These are phyloP conservation scores for Colletotrichum chlorophyti DNA, from an alignment of 2,329 filamentous ascomycete species.

Conservation along the genomic window DNA sequence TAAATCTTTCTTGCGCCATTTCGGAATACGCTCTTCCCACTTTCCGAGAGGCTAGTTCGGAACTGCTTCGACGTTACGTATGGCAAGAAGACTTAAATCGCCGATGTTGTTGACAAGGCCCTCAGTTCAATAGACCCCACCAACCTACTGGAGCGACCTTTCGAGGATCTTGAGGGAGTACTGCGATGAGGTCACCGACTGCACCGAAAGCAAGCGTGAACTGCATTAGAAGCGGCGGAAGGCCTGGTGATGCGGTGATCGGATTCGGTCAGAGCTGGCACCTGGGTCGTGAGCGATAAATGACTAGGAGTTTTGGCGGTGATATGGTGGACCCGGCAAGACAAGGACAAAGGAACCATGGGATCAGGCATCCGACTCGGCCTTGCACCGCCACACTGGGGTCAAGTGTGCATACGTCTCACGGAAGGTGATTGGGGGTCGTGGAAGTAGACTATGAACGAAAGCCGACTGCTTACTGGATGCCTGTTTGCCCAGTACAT, in stretches of 20 bases:
- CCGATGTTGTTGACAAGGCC: neutral
- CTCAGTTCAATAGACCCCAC: neutral
- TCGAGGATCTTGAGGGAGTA: slow-evolving; percentile 34
- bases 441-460: neutral
- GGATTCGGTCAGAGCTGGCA: neutral
- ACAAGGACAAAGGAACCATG: neutral
- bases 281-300: neutral
- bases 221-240: neutral
- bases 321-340: neutral
- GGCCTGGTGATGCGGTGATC: neutral
- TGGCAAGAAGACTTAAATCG: neutral
- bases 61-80: neutral
- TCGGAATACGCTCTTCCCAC: neutral
- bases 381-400: neutral
- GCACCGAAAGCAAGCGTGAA: slow-evolving; percentile 35
- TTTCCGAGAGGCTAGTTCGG: neutral
- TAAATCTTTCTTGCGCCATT: neutral
- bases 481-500: too few species aligned
- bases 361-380: neutral
- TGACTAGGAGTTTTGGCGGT: neutral
- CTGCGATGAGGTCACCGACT: slow-evolving; percentile 38
- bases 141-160: neutral
- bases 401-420: neutral
- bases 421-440: neutral
- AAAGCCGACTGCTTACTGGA: neutral